Evolutionary conservation across 2,329 filamentous ascomycete genomes (phyloP).

Genomic region (Colletotrichum euphorbiae): DNA sequence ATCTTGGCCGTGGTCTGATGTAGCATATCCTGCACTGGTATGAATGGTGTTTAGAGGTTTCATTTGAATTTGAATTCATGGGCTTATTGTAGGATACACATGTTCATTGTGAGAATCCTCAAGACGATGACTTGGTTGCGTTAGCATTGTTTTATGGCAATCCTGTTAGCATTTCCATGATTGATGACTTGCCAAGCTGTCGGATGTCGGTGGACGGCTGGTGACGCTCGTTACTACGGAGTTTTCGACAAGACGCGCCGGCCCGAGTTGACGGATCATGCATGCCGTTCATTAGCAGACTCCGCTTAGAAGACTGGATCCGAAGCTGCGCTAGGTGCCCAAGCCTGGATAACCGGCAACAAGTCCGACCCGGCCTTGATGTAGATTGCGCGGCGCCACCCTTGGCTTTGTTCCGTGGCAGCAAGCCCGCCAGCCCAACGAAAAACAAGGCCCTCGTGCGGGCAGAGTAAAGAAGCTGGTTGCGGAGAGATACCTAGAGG

Average conservation of each 20-base stretch:
- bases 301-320: constrained; percentile 29
- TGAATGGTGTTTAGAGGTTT: constrained; percentile 40
- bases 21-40: constrained; percentile 41
- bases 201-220: not conserved
- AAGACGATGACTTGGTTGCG: not conserved
- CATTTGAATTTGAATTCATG: constrained; percentile 35
- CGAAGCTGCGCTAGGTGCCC: constrained; percentile 15
- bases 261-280: constrained; percentile 21
- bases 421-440: constrained; percentile 11
- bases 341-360: constrained; percentile 14
- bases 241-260: constrained; percentile 15
- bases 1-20: constrained; percentile 40
- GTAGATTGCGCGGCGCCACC: constrained; percentile 16
- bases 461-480: not conserved
- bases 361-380: constrained; percentile 22
- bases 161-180: not conserved
- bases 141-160: not conserved
- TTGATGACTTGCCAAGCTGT: not conserved
- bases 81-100: constrained; percentile 22
- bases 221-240: not conserved
- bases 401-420: constrained; percentile 19
- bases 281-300: constrained; percentile 28
- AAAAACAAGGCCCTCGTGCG: not conserved
- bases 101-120: not conserved
- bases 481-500: not conserved